Percentiles rank a stretch among this genome's conserved stretches.
Evolutionary conservation across 2,329 filamentous ascomycete species (phyloP).

Genomic region (Epichloe gansuensis): DNA sequence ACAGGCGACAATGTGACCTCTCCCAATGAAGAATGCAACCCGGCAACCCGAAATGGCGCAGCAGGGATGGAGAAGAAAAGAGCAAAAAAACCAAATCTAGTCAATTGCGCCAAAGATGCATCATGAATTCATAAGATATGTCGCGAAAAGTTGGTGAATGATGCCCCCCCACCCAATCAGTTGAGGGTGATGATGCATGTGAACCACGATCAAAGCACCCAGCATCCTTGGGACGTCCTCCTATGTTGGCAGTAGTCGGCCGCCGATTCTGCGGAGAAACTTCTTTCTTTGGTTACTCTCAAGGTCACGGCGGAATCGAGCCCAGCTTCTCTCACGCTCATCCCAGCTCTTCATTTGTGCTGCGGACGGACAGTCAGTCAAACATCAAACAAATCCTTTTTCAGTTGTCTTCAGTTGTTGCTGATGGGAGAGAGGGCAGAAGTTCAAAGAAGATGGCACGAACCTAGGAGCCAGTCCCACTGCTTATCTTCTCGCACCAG

Average conservation of each 20-base stretch:
- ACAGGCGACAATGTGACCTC: neutral
- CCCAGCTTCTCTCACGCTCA: constrained; percentile 38
- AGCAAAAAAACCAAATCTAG: neutral
- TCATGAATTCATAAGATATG: constrained; percentile 4
- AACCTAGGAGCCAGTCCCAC: constrained; percentile 50
- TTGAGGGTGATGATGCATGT: neutral
- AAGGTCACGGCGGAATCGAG: constrained; percentile 26
- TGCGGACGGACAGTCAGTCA: constrained; percentile 13
- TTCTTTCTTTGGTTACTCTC: constrained; percentile 25
- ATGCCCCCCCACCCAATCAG: neutral
- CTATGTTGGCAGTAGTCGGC: constrained; percentile 13
- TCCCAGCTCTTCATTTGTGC: constrained; percentile 40
- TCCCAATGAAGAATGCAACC: neutral
- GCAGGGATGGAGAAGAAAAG: neutral
- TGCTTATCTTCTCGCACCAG: constrained; percentile 44
- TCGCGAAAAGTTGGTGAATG: neutral
- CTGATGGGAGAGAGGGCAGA: neutral
- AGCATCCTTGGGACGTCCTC: neutral
- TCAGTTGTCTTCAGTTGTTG: neutral
- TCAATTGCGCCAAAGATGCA: constrained; percentile 8
- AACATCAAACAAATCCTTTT: neutral
- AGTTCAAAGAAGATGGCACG: constrained; percentile 16
- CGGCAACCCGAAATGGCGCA: neutral
- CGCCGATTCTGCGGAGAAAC: constrained; percentile 29
- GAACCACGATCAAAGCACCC: constrained; percentile 1